Conservation (phyloP, 805 yeast genomes). For the Suhomyces canberraensis region DNA sequence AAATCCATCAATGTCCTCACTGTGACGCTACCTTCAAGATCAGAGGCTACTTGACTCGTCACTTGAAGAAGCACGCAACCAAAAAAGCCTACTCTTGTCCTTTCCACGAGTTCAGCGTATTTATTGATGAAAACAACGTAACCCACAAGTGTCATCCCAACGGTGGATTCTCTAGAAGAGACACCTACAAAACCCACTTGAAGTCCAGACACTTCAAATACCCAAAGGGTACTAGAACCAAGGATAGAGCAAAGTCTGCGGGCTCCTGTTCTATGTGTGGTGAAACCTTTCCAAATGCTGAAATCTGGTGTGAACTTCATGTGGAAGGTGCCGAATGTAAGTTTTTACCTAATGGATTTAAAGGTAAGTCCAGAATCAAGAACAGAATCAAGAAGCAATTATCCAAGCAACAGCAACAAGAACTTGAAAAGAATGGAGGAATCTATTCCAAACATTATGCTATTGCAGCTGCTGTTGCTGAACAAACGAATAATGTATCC, state of each 20-base stretch:
- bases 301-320: slow-evolving; percentile 51
- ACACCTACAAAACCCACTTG: slow-evolving; percentile 56
- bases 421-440: slow-evolving; percentile 11
- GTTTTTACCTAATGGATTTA: slow-evolving; percentile 41
- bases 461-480: slow-evolving; percentile 1
- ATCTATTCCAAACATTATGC: slow-evolving; percentile 8
- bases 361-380: slow-evolving; percentile 43
- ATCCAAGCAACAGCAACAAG: slow-evolving; percentile 20
- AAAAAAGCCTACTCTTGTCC: slow-evolving; percentile 56
- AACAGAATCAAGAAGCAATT: slow-evolving; percentile 40
- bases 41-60: slow-evolving; percentile 54
- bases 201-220: slow-evolving; percentile 55
- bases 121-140: slow-evolving; percentile 37
- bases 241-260: slow-evolving; percentile 37
- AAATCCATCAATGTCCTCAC: slow-evolving; percentile 42
- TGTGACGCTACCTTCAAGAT: slow-evolving; percentile 50
- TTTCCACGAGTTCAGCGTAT: slow-evolving; percentile 38
- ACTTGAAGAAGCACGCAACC: slow-evolving; percentile 49
- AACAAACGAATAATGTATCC: background rate
- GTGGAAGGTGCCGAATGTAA: slow-evolving; percentile 49
- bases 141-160: slow-evolving; percentile 52
- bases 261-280: slow-evolving; percentile 59
- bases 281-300: slow-evolving; percentile 44
- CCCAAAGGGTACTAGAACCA: slow-evolving; percentile 52
- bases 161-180: slow-evolving; percentile 59